A percentile compares a stretch with the other conserved stretches of the same genome.
These are phyloP conservation scores for Penicillium coprophilum DNA, from an alignment of 495 filamentous ascomycete species.

Conservation along the genomic window DNA sequence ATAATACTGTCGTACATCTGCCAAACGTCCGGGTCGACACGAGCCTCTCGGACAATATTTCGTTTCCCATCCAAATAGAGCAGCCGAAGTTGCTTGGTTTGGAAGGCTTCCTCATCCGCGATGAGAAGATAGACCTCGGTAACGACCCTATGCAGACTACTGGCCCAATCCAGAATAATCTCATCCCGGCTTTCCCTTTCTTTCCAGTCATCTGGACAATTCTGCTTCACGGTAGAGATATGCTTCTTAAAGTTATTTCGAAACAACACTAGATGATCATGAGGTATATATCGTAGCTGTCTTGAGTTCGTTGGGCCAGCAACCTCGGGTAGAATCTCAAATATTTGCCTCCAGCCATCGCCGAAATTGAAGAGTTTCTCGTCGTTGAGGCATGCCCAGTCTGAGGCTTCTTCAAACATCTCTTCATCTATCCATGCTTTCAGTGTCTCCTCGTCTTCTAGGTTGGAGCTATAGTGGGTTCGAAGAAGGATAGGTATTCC, in stretches of 20 bases:
- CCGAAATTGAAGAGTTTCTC: slow-evolving; percentile 5
- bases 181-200: slow-evolving; percentile 6
- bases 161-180: background rate
- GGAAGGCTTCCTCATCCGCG: slow-evolving; percentile 8
- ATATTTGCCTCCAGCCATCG: slow-evolving; percentile 1
- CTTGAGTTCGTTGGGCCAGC: slow-evolving; percentile 4
- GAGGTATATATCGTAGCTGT: slow-evolving; percentile 2
- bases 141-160: slow-evolving; percentile 1
- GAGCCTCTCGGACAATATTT: slow-evolving; percentile 6
- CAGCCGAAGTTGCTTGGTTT: slow-evolving; percentile 2
- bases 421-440: slow-evolving; percentile 6
- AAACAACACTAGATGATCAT: slow-evolving; percentile 3
- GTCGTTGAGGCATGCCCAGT: slow-evolving; percentile 3
- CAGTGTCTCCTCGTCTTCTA: slow-evolving; percentile 7
- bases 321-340: slow-evolving; percentile 2
- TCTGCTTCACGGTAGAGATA: slow-evolving; percentile 7
- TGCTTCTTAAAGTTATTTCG: slow-evolving; percentile 5
- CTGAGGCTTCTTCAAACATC: slow-evolving; percentile 5
- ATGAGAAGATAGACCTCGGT: slow-evolving; percentile 4
- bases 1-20: slow-evolving; percentile 5
- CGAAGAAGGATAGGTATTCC: background rate
- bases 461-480: slow-evolving; percentile 4
- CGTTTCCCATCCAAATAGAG: slow-evolving; percentile 5
- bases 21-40: slow-evolving; percentile 2
- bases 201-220: slow-evolving; percentile 6